Evolutionary conservation across 768 basidiomycete genomes (phyloP), one percentile per base, ranked within the genome.

Genomic region (Boletus coccyginus): DNA sequence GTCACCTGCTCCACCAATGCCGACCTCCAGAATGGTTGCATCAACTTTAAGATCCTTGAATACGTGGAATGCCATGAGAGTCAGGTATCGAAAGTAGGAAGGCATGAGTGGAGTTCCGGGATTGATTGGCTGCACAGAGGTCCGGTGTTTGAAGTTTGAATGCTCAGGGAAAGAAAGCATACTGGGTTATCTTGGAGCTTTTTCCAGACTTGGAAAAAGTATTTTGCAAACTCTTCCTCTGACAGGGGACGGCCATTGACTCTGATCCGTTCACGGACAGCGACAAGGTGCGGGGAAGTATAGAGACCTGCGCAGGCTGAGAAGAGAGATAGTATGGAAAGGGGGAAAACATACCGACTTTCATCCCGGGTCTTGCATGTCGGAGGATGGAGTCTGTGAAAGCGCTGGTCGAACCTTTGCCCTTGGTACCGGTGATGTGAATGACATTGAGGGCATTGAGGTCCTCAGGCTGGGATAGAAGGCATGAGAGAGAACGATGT

Each of bases 121-220:
- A 73, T 66, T 59, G 33, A 46, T 65, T 70, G 75, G 66, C 81
- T 77, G 85, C 83, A 62, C 50, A 53, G 39, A 45, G 49, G 31
- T 52, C n/a, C 33, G 21, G 39, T 21, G 40, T 40, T 33, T 58
- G 44, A 50, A 33, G 36, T 48, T 32, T 52, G 24, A 21, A n/a
- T 7, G 14, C 10, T 35, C 31, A 39, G 17, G 31, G 35, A 53
- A 45, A 38, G 41, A 45, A 42, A 5, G 19, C 77, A 41, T 64
- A 94, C 94, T 63, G 74, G 70, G 38, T 80, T 74, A 60, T 89
- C 88, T 41, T 87, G 79, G 10, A 98, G 77, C 56, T 78, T 81
- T 66, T 98, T 90, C 96, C 96, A 99, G 1, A 98, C 89, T 64
- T 98, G 89, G 64, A 94, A 99, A 74, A 98, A 98, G 70, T 88